phyloP scores from a whole-genome alignment of 2,329 filamentous ascomycete species.

The Myriosclerotinia duriaeana region DNA sequence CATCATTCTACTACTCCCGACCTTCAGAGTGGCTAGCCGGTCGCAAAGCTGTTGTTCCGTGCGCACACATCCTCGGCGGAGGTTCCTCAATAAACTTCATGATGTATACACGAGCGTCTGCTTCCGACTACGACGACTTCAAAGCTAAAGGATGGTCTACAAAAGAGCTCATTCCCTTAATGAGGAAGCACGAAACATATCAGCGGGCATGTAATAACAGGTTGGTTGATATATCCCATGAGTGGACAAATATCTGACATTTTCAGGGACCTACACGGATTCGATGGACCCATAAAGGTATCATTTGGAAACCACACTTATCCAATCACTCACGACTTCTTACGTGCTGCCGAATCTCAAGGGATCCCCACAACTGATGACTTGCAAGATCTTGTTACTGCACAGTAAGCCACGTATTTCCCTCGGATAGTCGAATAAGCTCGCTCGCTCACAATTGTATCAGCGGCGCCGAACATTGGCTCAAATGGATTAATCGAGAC shows the following conservation, averaged over 20 bases:
- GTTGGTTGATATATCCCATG: conserved; percentile 36
- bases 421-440: background rate
- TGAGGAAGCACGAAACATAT: conserved; percentile 61
- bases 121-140: conserved; percentile 54
- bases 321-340: conserved; percentile 78
- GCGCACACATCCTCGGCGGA: conserved; percentile 58
- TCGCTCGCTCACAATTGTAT: conserved; percentile 11
- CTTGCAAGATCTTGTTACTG: conserved; percentile 68
- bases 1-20: conserved; percentile 73
- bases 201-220: conserved; percentile 55
- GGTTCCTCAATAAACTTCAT: conserved; percentile 62
- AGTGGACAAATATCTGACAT: conserved; percentile 16
- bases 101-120: conserved; percentile 50
- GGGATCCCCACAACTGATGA: conserved; percentile 75
- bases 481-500: conserved; percentile 80
- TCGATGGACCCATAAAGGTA: conserved; percentile 66
- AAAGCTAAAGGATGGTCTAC: conserved; percentile 54
- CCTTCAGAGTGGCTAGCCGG: conserved; percentile 58
- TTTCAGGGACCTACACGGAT: conserved; percentile 66
- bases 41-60: conserved; percentile 49
- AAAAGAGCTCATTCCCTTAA: conserved; percentile 53
- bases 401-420: conserved; percentile 41
- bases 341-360: conserved; percentile 69
- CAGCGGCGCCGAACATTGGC: conserved; percentile 74
- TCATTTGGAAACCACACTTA: conserved; percentile 68